These are phyloP conservation scores for Rhizopus arrhizus DNA, from an alignment of 371 early-diverging fungal genomes.

Conservation along the genomic window DNA sequence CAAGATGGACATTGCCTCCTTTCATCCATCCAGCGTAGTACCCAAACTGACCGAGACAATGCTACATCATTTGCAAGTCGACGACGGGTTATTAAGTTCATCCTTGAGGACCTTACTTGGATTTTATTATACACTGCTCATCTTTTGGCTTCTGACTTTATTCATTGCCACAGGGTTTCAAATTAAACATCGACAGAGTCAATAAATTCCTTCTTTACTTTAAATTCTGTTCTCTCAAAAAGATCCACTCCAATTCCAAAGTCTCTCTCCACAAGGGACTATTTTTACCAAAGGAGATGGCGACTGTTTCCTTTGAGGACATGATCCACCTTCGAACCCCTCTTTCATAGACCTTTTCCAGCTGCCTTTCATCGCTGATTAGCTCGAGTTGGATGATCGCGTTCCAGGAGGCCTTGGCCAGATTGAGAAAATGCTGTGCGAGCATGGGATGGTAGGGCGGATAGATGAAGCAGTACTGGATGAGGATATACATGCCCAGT, in stretches of 20 bases:
- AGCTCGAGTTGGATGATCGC: constrained; percentile 42
- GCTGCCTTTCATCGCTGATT: constrained; percentile 11
- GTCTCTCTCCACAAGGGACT: constrained; percentile 47
- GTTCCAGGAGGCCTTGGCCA: constrained; percentile 73
- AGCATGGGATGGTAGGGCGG: constrained; percentile 76
- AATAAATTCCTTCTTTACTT: constrained; percentile 13
- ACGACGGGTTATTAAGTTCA: background rate
- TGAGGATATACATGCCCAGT: constrained; percentile 63
- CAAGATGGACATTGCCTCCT: no score
- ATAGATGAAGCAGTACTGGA: constrained; percentile 69
- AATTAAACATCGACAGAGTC: constrained; percentile 1
- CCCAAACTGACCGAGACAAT: no score
- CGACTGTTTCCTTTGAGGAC: constrained; percentile 40
- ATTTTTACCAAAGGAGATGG: constrained; percentile 40
- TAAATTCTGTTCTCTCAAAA: constrained; percentile 49
- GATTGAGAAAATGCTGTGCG: constrained; percentile 63
- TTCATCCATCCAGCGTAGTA: background rate
- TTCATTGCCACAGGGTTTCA: constrained; percentile 22
- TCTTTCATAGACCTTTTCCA: constrained; percentile 44
- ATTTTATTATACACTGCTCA: constrained; percentile 23
- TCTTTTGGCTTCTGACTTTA: constrained; percentile 16
- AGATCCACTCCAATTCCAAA: constrained; percentile 49
- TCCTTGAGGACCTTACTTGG: constrained; percentile 7
- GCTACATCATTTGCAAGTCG: no score
- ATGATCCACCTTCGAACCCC: constrained; percentile 49